These are phyloP conservation scores for Gossypioides kirkii DNA, from an alignment of 345 rosid species.

Conservation along the genomic window DNA sequence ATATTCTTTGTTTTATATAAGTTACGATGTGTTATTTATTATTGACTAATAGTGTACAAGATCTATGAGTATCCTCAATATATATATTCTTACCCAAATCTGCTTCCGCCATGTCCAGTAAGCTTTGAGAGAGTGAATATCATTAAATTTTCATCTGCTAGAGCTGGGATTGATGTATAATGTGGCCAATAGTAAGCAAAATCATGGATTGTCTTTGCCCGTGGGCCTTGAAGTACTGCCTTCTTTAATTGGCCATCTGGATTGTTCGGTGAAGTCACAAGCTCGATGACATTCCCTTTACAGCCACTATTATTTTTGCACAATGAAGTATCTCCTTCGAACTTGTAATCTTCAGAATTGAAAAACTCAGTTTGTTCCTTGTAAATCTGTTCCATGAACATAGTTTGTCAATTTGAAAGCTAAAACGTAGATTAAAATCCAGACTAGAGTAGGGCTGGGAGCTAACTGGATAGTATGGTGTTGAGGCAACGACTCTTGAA, in stretches of 20 bases:
- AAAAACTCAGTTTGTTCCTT: slow-evolving; percentile 44
- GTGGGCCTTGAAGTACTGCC: slow-evolving; percentile 47
- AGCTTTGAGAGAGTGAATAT: slow-evolving; percentile 60
- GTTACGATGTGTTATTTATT: no score
- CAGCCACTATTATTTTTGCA: slow-evolving; percentile 29
- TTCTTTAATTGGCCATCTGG: slow-evolving; percentile 55
- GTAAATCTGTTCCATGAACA: slow-evolving; percentile 34
- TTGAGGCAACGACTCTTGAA: slow-evolving; percentile 61
- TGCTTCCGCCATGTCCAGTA: slow-evolving; percentile 73
- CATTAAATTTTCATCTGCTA: slow-evolving; percentile 41
- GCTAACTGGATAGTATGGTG: slow-evolving; percentile 77
- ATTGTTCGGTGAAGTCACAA: slow-evolving; percentile 77
- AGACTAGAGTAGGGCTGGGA: background rate
- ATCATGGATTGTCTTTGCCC: slow-evolving; percentile 46
- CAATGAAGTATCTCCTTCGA: slow-evolving; percentile 44
- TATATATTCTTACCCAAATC: slow-evolving; percentile 46
- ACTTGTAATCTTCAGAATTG: slow-evolving; percentile 27
- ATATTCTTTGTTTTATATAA: no score
- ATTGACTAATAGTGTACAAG: no score
- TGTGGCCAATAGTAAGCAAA: slow-evolving; percentile 74
- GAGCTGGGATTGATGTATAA: slow-evolving; percentile 50
- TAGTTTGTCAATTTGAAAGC: background rate
- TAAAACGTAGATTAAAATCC: no score
- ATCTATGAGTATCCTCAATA: no score
- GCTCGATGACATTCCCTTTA: slow-evolving; percentile 33